A percentile compares a stretch with the other conserved stretches of the same genome.
Conservation (phyloP, 345 rosid genomes). For the Nephelium lappaceum region DNA sequence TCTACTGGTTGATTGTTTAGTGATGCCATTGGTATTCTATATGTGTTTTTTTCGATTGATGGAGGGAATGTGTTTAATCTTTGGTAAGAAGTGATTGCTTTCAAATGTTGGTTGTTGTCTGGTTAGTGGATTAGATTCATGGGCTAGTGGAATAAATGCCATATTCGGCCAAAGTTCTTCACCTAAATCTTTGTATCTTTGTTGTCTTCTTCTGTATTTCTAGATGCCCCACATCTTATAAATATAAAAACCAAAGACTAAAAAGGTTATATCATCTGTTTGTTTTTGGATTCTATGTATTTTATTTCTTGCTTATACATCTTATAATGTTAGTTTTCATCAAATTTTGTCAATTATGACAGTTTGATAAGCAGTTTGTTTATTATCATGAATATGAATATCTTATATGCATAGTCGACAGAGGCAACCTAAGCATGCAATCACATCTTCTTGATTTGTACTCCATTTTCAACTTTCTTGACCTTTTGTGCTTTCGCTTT, state of each 20-base stretch:
- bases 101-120: conserved; percentile 10
- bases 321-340: not conserved
- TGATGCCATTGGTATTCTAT: not conserved
- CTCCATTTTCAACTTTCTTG: too few relatives aligned
- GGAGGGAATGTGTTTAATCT: conserved; percentile 5
- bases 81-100: conserved; percentile 18
- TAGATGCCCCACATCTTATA: too few relatives aligned
- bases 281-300: conserved; percentile 7
- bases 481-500: too few relatives aligned
- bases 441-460: conserved; percentile 5
- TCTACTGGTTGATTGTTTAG: not conserved
- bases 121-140: conserved; percentile 31
- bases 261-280: not conserved
- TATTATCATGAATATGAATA: not conserved
- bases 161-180: too few relatives aligned
- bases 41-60: too few relatives aligned
- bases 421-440: conserved; percentile 9
- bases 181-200: too few relatives aligned
- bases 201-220: too few relatives aligned
- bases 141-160: too few relatives aligned
- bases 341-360: not conserved
- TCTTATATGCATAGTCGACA: not conserved
- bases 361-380: not conserved
- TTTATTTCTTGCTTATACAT: too few relatives aligned
- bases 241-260: too few relatives aligned